Base-by-base conservation (phyloP, 2,329 filamentous ascomycete genomes). In the Emericellopsis atlantica region DNA sequence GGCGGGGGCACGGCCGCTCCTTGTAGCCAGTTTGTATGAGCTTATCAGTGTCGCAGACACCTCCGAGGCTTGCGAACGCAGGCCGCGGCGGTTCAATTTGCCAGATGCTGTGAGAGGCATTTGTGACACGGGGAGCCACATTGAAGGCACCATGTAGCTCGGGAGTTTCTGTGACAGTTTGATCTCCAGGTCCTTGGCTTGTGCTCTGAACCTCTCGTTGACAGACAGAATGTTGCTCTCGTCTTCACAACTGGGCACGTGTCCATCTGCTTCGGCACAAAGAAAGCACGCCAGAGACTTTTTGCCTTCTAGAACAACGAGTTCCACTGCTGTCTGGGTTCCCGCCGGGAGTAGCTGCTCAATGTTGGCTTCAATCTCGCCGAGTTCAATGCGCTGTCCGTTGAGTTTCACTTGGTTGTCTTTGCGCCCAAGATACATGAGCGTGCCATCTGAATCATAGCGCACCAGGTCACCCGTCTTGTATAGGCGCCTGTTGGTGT, bases 391-490 rank as follows among this genome's bases (percentile, higher is more conserved):
- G 1, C 46, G 39, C 36, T 46, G 46, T 6, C 46, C 46, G 4
- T 42, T 39, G 32, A 48, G 21, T 40, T 48, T 48, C 16, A 48
- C 43, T 34, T 48, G 46, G 5, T 26, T 23, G 3, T 46, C 45
- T 16, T 48, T 48, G 1, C 90, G 76, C 3, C 90, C 89, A 2
- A 93, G 67, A 53, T 95, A 95, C 43, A 90, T 82, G 47, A 95
- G 88, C 34, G 81, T 85, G 1, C 77, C 79, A 55, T 95, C 83
- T 40, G 87, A 70, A 8, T 94, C 62, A n/a, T 94, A 70, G 6
- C 89, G 73, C 2, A 95, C 89, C 0, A 95, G 69, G 55, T 95
- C 89, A 1, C 89, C 89, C 1, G 90, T 95, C 7, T 88, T 76
- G 54, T 95, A 95, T 1, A 94, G 34, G 6, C 48, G 41, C 12